phyloP scores from a whole-genome alignment of 345 rosid species.

The Linum lewisii region DNA sequence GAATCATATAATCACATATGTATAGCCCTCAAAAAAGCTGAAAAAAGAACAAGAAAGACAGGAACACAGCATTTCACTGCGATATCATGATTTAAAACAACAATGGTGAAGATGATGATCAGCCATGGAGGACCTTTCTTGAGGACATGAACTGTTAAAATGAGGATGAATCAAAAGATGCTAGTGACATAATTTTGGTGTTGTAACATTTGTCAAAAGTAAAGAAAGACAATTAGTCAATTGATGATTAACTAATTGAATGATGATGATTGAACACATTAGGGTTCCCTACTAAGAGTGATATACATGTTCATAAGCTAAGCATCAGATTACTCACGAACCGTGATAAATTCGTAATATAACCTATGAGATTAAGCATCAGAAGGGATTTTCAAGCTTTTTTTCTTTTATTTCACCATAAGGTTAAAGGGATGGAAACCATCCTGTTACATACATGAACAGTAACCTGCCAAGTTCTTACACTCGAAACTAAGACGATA shows the following conservation, averaged over 20 bases:
- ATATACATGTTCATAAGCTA: background rate
- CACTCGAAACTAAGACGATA: background rate
- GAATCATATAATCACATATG: no score
- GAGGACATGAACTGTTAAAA: no score
- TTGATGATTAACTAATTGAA: background rate
- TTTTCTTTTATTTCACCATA: background rate
- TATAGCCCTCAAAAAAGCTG: background rate
- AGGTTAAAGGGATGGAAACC: background rate
- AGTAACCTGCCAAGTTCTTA: constrained; percentile 7
- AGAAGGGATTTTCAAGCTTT: background rate
- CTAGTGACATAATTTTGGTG: background rate
- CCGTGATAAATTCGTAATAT: constrained; percentile 3
- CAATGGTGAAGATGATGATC: no score
- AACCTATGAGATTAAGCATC: background rate
- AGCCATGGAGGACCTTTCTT: no score
- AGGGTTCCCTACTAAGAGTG: background rate
- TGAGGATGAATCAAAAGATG: no score
- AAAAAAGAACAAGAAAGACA: background rate
- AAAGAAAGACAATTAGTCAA: background rate
- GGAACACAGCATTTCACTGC: no score
- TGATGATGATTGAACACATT: background rate
- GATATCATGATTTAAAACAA: no score
- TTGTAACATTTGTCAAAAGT: background rate
- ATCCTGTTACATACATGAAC: constrained; percentile 12
- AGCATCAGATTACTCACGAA: background rate